Evolutionary conservation across 306 rosid species (phyloP).

Genomic region (Clitoria ternatea): DNA sequence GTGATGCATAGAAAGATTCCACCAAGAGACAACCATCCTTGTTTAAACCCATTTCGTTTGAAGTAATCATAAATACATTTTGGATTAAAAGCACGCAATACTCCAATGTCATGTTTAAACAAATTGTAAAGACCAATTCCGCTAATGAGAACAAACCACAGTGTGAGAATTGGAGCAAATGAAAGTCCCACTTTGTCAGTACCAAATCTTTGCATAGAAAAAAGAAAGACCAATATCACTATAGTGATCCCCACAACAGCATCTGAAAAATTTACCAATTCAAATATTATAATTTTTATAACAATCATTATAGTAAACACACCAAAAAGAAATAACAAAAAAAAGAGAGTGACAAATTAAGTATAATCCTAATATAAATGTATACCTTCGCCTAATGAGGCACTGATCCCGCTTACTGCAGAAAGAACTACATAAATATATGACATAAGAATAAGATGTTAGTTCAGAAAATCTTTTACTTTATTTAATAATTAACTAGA

Average conservation of each 20-base stretch:
- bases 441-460: too few species aligned
- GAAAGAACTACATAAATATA: slow-evolving; percentile 52
- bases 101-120: slow-evolving; percentile 31
- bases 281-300: neutral
- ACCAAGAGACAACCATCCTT: slow-evolving; percentile 37
- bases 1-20: slow-evolving; percentile 35
- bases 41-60: slow-evolving; percentile 26
- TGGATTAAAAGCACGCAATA: slow-evolving; percentile 30
- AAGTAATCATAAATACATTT: slow-evolving; percentile 29
- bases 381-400: slow-evolving; percentile 50
- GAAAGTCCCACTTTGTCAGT: slow-evolving; percentile 31
- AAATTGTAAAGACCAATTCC: slow-evolving; percentile 34
- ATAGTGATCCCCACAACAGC: slow-evolving; percentile 28
- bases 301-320: too few species aligned
- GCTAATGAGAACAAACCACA: slow-evolving; percentile 24
- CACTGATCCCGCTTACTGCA: slow-evolving; percentile 58
- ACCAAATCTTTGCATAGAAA: slow-evolving; percentile 25
- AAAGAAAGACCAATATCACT: neutral
- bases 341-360: neutral
- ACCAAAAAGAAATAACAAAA: too few species aligned
- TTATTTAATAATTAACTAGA: too few species aligned
- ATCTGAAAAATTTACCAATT: slow-evolving; percentile 14
- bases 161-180: slow-evolving; percentile 9
- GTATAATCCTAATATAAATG: neutral
- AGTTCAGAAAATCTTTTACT: too few species aligned